Evolutionary conservation across 495 filamentous ascomycete genomes (phyloP), one percentile per base, ranked within the genome.

Genomic region (Penicillium angulare): DNA sequence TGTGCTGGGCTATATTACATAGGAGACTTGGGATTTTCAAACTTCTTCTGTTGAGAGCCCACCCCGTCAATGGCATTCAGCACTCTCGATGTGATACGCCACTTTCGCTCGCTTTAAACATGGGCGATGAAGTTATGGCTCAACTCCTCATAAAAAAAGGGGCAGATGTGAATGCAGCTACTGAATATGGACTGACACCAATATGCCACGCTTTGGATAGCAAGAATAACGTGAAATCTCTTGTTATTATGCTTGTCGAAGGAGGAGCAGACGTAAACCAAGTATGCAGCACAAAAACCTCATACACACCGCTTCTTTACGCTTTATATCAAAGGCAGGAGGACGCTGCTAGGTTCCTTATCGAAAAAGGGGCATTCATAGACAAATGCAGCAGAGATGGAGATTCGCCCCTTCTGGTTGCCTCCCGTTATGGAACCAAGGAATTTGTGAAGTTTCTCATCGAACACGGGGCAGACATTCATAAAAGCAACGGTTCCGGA

Each of bases 1-100:
- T 69, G n/a, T 48, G 52, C 26, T 61, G 53, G 56, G 63, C 65
- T 31, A 52, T 49, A 0, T 5, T 59, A 4, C 31, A 49, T 3
- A 61, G 58, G 9, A 50, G 47, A 5, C 16, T 13, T 2, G 46
- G 20, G 0, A 47, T 68, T 21, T 49, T 57, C 0, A 48, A 59
- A 38, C 32, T 56, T 6, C 54, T 66, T 13, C 35, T 66, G 3
- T n/a, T n/a, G 33, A 24, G 31, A 29, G 50, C 34, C 21, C 7
- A 45, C 3, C 32, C 38, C 26, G 17, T 18, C 15, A 9, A 31
- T 24, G n/a, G n/a, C 6, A 26, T 26, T n/a, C n/a, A n/a, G 18
- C 12, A 43, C 43, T 22, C 16, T 43, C 15, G 24, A 33, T 5
- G 31, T 22, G 0, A 24, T 24, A 40, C 36, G 13, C 45, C 46